Conservation (phyloP, 2,329 filamentous ascomycete species). For the Beauveria rudraprayagi region DNA sequence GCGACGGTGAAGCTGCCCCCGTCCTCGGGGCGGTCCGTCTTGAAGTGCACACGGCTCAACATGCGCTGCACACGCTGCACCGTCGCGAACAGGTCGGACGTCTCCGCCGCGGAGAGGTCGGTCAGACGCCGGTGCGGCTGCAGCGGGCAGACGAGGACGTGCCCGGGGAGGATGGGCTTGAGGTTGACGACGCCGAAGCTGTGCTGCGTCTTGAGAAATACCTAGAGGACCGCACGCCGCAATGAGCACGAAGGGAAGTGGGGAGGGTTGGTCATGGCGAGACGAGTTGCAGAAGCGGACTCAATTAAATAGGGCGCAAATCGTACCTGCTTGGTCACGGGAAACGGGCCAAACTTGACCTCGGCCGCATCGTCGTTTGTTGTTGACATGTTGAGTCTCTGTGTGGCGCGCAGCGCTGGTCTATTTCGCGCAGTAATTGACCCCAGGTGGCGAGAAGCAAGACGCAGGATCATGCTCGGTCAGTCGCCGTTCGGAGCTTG, state of each 20-base stretch:
- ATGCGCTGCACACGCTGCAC: slow-evolving; percentile 77
- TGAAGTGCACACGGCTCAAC: slow-evolving; percentile 54
- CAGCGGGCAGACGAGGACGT: slow-evolving; percentile 81
- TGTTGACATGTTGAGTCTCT: slow-evolving; percentile 20
- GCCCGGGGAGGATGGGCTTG: slow-evolving; percentile 86
- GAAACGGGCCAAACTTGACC: slow-evolving; percentile 66
- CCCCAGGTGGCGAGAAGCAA: background rate
- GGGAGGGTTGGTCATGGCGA: no score
- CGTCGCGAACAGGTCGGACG: slow-evolving; percentile 75
- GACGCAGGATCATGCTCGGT: background rate
- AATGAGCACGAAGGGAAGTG: background rate
- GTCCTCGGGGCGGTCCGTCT: slow-evolving; percentile 43
- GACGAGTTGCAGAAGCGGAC: background rate
- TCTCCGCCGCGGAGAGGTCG: slow-evolving; percentile 64
- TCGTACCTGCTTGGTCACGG: slow-evolving; percentile 65
- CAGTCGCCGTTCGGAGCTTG: background rate
- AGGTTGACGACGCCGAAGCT: slow-evolving; percentile 91
- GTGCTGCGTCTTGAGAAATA: slow-evolving; percentile 74
- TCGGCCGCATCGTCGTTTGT: slow-evolving; percentile 16
- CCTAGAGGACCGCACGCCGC: slow-evolving; percentile 38
- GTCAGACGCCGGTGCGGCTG: slow-evolving; percentile 62
- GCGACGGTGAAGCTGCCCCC: slow-evolving; percentile 78
- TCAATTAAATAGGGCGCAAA: background rate
- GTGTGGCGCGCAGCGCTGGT: slow-evolving; percentile 14
- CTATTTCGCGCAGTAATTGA: background rate